These are phyloP conservation scores for Yamadazyma tumulicola DNA, from an alignment of 805 yeast species.

Conservation along the genomic window DNA sequence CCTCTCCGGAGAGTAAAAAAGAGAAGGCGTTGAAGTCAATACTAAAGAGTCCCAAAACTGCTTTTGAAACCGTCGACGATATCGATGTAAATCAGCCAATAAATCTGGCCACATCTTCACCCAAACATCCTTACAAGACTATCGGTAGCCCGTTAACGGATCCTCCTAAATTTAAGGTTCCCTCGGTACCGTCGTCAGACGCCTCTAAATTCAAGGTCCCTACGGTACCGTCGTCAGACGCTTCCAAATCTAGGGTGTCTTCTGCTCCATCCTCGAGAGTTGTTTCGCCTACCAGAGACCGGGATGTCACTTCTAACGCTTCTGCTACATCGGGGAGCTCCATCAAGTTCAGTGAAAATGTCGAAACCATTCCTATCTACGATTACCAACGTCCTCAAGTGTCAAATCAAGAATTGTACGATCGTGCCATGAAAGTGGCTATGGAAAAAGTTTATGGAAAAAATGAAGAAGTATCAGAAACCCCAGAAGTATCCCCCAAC, in stretches of 20 bases:
- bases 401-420: slow-evolving; percentile 47
- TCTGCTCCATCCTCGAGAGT: neutral
- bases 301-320: slow-evolving; percentile 5
- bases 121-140: slow-evolving; percentile 19
- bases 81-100: slow-evolving; percentile 7
- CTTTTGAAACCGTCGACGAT: slow-evolving; percentile 4
- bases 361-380: slow-evolving; percentile 34
- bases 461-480: neutral
- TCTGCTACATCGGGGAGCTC: slow-evolving; percentile 25
- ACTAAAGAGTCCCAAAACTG: slow-evolving; percentile 21
- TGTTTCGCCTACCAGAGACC: slow-evolving; percentile 4
- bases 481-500: neutral
- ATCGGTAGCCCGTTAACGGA: slow-evolving; percentile 8
- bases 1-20: slow-evolving; percentile 1
- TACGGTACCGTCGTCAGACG: slow-evolving; percentile 6
- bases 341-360: slow-evolving; percentile 35
- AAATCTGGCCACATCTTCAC: slow-evolving; percentile 1
- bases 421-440: slow-evolving; percentile 54
- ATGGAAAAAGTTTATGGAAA: slow-evolving; percentile 53
- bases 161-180: slow-evolving; percentile 13
- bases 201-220: slow-evolving; percentile 14
- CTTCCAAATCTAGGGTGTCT: slow-evolving; percentile 1
- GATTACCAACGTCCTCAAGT: slow-evolving; percentile 5
- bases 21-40: slow-evolving; percentile 33
- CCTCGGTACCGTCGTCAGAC: slow-evolving; percentile 8